Percentiles rank a stretch among this genome's conserved stretches.
Conservation (phyloP, 2,329 filamentous ascomycete genomes). For the Fusarium sp. region DNA sequence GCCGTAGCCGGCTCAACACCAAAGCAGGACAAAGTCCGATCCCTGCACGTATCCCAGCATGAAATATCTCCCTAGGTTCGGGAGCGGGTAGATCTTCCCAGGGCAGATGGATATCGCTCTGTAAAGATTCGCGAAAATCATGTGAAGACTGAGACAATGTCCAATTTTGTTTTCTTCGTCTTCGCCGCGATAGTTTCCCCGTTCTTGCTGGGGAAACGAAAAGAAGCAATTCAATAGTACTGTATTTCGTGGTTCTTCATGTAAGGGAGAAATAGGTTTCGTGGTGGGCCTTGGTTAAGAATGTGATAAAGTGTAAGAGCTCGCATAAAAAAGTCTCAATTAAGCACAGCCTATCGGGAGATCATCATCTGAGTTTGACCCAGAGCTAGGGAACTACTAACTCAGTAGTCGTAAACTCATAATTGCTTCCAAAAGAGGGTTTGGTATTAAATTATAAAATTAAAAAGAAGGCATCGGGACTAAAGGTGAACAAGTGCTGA, state of each 20-base stretch:
- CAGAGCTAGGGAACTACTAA: neutral
- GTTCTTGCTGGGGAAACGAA: neutral
- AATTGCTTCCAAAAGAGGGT: neutral
- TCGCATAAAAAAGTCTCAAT: constrained; percentile 20
- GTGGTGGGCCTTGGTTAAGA: neutral
- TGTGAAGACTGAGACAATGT: constrained; percentile 20
- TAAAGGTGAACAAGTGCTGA: neutral
- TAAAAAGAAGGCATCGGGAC: neutral
- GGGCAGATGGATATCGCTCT: constrained; percentile 7
- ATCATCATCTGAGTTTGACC: neutral
- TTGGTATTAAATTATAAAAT: neutral
- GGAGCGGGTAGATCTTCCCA: constrained; percentile 32
- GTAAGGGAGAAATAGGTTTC: constrained; percentile 12
- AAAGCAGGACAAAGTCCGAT: constrained; percentile 3
- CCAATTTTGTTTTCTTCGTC: neutral
- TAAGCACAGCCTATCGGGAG: neutral
- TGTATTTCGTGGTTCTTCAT: neutral
- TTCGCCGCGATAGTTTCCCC: neutral
- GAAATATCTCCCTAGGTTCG: constrained; percentile 14
- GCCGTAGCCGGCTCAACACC: neutral
- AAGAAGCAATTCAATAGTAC: constrained; percentile 25
- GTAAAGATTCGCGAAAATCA: neutral
- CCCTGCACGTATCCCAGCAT: constrained; percentile 14
- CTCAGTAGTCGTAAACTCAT: neutral
- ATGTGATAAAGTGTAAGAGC: constrained; percentile 10